A percentile compares a stretch with the other conserved stretches of the same genome.
Conservation (phyloP, 2,329 filamentous ascomycete genomes). For the Didymella lethalis region DNA sequence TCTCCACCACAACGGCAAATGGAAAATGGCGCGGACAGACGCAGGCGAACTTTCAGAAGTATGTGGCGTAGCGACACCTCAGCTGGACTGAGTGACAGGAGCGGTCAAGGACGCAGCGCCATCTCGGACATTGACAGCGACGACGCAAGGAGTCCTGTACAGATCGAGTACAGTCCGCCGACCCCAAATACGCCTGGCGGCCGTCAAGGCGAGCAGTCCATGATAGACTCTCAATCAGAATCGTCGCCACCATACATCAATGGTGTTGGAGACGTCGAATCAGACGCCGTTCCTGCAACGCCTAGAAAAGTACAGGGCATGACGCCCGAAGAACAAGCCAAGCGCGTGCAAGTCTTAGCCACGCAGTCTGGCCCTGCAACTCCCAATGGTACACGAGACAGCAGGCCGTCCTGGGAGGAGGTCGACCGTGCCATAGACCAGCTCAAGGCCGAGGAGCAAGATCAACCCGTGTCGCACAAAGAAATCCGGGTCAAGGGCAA, state of each 20-base stretch:
- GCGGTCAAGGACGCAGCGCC: slow-evolving; percentile 29
- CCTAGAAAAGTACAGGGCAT: slow-evolving; percentile 20
- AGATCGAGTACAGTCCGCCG: slow-evolving; percentile 45
- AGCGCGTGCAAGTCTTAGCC: slow-evolving; percentile 43
- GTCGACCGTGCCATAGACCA: slow-evolving; percentile 46
- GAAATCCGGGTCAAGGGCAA: slow-evolving; percentile 25
- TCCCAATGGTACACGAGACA: slow-evolving; percentile 53
- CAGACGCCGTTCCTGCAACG: slow-evolving; percentile 9
- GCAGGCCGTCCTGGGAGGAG: slow-evolving; percentile 48
- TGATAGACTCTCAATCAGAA: slow-evolving; percentile 8
- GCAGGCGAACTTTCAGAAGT: slow-evolving; percentile 43
- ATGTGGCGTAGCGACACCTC: slow-evolving; percentile 50
- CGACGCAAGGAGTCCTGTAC: slow-evolving; percentile 42
- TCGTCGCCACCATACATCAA: slow-evolving; percentile 28
- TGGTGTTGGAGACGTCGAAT: slow-evolving; percentile 23
- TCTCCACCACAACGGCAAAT: slow-evolving; percentile 45
- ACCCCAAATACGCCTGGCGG: slow-evolving; percentile 39
- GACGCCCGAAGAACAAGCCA: slow-evolving; percentile 36
- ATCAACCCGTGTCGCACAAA: slow-evolving; percentile 17
- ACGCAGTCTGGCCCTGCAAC: slow-evolving; percentile 56
- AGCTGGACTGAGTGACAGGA: slow-evolving; percentile 44
- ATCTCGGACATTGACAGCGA: slow-evolving; percentile 46
- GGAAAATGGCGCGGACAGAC: slow-evolving; percentile 34
- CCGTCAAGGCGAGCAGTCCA: not conserved
- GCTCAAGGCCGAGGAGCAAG: slow-evolving; percentile 41